Evolutionary conservation across 2,329 filamentous ascomycete species (phyloP).

Genomic region (Arthrobotrys iridis): DNA sequence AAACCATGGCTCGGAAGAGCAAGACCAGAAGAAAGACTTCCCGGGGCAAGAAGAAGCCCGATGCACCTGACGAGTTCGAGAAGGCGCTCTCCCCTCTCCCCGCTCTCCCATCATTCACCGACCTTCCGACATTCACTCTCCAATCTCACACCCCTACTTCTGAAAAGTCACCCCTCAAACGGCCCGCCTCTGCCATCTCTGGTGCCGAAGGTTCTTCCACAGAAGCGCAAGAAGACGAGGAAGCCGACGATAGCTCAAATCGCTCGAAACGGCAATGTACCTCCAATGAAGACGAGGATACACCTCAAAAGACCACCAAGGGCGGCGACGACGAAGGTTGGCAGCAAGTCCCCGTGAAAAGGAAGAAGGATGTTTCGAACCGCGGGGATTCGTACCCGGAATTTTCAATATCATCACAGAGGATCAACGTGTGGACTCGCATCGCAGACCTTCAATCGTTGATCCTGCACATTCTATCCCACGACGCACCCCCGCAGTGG

Average conservation of each 20-base stretch:
- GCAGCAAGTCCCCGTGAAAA: slow-evolving; percentile 52
- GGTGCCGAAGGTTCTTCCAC: slow-evolving; percentile 10
- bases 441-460: slow-evolving; percentile 72
- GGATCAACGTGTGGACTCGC: slow-evolving; percentile 71
- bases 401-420: slow-evolving; percentile 58
- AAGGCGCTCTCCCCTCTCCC: slow-evolving; percentile 27
- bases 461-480: slow-evolving; percentile 74
- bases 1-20: slow-evolving; percentile 24
- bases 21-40: slow-evolving; percentile 38
- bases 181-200: slow-evolving; percentile 9
- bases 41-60: slow-evolving; percentile 33
- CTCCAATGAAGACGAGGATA: neutral
- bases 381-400: slow-evolving; percentile 57
- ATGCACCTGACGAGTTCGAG: neutral
- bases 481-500: slow-evolving; percentile 73
- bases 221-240: too few species aligned
- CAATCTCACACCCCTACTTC: neutral
- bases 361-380: slow-evolving; percentile 53
- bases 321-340: slow-evolving; percentile 21
- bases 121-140: slow-evolving; percentile 40
- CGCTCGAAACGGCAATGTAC: slow-evolving; percentile 24
- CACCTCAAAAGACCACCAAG: neutral
- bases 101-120: slow-evolving; percentile 38
- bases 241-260: neutral
- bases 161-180: slow-evolving; percentile 14